Base-by-base conservation (phyloP, 768 basidiomycete species). In the Amanita rimosa region DNA sequence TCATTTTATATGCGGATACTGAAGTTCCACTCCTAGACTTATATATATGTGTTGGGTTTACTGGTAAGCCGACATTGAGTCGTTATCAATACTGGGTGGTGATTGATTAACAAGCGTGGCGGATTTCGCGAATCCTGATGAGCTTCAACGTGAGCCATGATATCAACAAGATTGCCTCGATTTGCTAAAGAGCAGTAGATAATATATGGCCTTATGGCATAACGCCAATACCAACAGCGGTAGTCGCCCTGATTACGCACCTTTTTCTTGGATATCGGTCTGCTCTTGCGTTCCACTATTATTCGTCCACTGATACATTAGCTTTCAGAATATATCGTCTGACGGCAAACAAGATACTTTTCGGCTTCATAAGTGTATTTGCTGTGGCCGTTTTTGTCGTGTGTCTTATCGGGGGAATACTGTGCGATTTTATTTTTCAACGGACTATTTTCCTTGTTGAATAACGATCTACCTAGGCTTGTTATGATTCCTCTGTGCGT, bases 81-180 rank as follows among this genome's bases (percentile, higher is more conserved):
- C 14, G 10, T 17, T 19, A 46, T n/a, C 3, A 6, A 10, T 14
- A 35, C 13, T 5, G 1, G 10, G 13, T 8, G 11, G 3, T 26
- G 41, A 42, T 16, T n/a, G 13, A 16, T 16, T 14, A 3, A 16
- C 13, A 36, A 57, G 56, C 19, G 53, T 56, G 5, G 48, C 35
- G 3, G 54, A 58, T 46, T 53, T 51, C 27, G 44, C 21, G 8
- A 53, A 54, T 29, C 53, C 54, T 8, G 44, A 19, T 0, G 38
- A 27, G 13, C 44, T 55, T 27, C 29, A 21, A 4, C 11, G 57
- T 54, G 24, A n/a, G 50, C 40, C 10, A 13, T 13, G 14, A 31
- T 7, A 13, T n/a, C 14, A 21, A 7, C 1, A 6, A 11, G 33
- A 3, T 17, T 43, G 31, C 6, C 13, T 5, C n/a, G 26, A 49